Conservation (phyloP, 495 filamentous ascomycete genomes). For the Penicillium verhagenii region DNA sequence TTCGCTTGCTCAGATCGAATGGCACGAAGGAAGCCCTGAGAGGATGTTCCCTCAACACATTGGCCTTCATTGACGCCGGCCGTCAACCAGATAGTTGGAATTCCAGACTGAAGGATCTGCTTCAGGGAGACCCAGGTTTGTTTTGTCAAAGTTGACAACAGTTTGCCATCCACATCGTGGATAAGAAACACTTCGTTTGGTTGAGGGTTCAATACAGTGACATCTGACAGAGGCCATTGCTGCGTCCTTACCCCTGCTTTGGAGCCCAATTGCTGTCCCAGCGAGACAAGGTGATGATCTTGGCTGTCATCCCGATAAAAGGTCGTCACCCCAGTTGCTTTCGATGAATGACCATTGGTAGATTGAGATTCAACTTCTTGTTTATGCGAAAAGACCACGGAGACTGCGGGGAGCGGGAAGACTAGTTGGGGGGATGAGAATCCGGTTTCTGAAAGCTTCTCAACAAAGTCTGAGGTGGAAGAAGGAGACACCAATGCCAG, state of each 20-base stretch:
- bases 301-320: neutral
- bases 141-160: neutral
- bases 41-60: neutral
- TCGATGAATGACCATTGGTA: neutral
- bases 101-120: neutral
- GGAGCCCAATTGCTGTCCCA: neutral
- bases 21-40: neutral
- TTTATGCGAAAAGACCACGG: neutral
- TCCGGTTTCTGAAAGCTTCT: neutral
- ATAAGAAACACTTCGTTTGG: neutral
- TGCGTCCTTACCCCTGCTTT: neutral
- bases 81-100: neutral
- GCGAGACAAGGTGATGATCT: neutral
- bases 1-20: neutral
- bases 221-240: neutral
- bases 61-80: neutral
- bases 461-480: neutral
- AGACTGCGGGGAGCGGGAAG: neutral
- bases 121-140: neutral
- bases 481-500: neutral
- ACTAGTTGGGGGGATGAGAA: neutral
- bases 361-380: neutral
- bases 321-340: neutral
- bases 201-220: neutral
- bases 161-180: neutral